phyloP scores from a whole-genome alignment of 768 basidiomycete species.

The Auricularia heimuer region DNA sequence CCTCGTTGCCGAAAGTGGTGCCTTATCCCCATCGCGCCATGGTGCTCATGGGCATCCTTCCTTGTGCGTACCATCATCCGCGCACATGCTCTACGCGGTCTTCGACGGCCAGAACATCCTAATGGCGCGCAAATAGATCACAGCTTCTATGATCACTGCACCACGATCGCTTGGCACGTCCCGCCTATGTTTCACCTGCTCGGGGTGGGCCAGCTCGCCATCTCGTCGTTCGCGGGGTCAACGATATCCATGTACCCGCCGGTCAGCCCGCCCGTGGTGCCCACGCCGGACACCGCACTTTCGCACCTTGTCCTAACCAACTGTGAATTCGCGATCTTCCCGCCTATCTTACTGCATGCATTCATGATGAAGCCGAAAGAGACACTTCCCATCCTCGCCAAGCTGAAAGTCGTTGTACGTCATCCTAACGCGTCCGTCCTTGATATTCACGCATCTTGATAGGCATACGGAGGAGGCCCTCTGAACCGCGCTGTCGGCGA shows the following conservation, averaged over 20 bases:
- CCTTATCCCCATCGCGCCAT: slow-evolving; percentile 12
- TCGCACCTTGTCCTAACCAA: slow-evolving; percentile 16
- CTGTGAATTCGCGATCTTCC: slow-evolving; percentile 17
- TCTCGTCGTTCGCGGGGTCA: slow-evolving; percentile 16
- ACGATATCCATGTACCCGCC: slow-evolving; percentile 23
- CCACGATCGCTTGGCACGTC: slow-evolving; percentile 13
- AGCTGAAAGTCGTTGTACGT: not conserved
- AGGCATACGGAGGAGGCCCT: slow-evolving; percentile 24
- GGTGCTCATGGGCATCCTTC: not conserved
- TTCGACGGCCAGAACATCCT: not conserved
- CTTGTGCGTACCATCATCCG: not conserved
- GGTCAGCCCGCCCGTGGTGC: slow-evolving; percentile 15
- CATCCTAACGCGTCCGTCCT: not conserved
- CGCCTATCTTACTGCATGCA: slow-evolving; percentile 27
- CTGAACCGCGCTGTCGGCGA: slow-evolving; percentile 18
- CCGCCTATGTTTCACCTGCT: slow-evolving; percentile 19
- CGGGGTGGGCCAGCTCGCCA: slow-evolving; percentile 12
- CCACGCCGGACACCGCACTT: slow-evolving; percentile 23
- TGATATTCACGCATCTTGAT: not conserved
- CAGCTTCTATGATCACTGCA: slow-evolving; percentile 16
- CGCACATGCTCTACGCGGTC: not conserved
- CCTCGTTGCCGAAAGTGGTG: slow-evolving; percentile 21
- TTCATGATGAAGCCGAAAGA: not conserved
- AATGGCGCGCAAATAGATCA: slow-evolving; percentile 10
- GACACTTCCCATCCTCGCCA: not conserved